Base-by-base conservation (phyloP, 768 basidiomycete species). In the Lyophyllum decastes region DNA sequence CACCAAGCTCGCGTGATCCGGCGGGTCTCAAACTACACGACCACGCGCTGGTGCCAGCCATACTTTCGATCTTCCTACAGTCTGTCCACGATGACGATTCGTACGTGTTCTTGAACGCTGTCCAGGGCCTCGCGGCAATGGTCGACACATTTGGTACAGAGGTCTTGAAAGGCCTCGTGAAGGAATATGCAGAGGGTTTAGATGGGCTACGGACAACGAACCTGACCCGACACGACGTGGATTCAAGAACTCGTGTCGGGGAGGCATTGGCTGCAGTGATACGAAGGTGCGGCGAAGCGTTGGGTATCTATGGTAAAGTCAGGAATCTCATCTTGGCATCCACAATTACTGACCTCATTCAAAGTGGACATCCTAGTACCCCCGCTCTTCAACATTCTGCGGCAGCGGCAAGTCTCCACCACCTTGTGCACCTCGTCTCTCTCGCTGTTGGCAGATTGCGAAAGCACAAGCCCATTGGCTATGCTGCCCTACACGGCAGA, bases 21-120 rank as follows among this genome's bases (percentile, higher is more conserved):
- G 54, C 62, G 17, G 67, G 66, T 7, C 58, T 64, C 24, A 63
- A 65, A 62, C 68, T 64, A 60, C 59, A 66, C 12, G 85, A 90
- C 63, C 72, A 77, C 2, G 88, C 90, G 0, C 76, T 98, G 24
- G 72, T 87, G 16, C 94, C 94, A 6, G 90, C 88, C 0, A 92
- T 98, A 62, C 73, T 95, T 46, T 89, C 90, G 26, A 89, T 97
- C 54, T 96, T 98, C 69, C 71, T 95, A 60, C 86, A 92, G 66
- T 82, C 87, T 0, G 72, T 95, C 5, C 89, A 93, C 66, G 94
- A 97, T 59, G 90, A 95, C 38, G 96, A 98, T 66, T 94, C 92
- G n/a, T 98, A 94, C 70, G 86, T 98, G 54, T 98, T 94, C 67
- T 76, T 98, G 52, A 94, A 94, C 66, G 94, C 91, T 0, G 89